These are phyloP conservation scores for Diaporthe aspalathi DNA, from an alignment of 2,329 filamentous ascomycete species.

Conservation along the genomic window DNA sequence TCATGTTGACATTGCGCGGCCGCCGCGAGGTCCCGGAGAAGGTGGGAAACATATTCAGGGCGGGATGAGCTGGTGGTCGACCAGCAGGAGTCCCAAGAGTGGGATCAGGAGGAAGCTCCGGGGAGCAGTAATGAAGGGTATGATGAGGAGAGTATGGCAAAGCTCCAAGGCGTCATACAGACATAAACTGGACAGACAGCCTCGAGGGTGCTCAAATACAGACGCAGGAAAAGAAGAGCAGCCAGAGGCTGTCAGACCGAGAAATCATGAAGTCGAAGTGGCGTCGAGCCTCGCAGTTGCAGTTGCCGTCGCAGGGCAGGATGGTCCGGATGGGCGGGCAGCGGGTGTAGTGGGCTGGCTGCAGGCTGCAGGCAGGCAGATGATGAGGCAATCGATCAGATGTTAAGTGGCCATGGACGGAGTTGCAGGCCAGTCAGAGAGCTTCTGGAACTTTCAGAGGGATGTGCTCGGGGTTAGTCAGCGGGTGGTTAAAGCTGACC, in stretches of 20 bases:
- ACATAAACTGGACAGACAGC: neutral
- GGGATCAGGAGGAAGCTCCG: neutral
- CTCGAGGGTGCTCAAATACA: neutral
- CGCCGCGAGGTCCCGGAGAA: slow-evolving; percentile 91
- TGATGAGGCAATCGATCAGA: slow-evolving; percentile 14
- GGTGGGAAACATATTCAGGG: slow-evolving; percentile 82
- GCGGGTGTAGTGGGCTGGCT: slow-evolving; percentile 2
- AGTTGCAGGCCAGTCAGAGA: neutral
- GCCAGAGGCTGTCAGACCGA: neutral
- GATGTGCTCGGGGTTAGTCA: slow-evolving; percentile 33
- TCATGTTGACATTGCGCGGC: slow-evolving; percentile 92
- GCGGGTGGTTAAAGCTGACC: neutral
- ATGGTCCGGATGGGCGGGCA: slow-evolving; percentile 1
- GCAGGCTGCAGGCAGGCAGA: slow-evolving; percentile 23
- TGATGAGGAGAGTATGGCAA: neutral
- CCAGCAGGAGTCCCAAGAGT: slow-evolving; percentile 13
- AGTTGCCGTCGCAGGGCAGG: too few species aligned
- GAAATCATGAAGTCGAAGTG: neutral
- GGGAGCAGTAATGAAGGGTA: neutral
- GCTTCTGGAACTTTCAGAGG: slow-evolving; percentile 44
- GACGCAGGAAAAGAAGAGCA: neutral
- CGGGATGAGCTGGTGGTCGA: neutral
- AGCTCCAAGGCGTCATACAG: neutral
- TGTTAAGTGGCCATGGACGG: neutral
- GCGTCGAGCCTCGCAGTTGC: neutral